Base-by-base conservation (phyloP, 2,329 filamentous ascomycete genomes). In the Stagonosporopsis cucurbitacearum region DNA sequence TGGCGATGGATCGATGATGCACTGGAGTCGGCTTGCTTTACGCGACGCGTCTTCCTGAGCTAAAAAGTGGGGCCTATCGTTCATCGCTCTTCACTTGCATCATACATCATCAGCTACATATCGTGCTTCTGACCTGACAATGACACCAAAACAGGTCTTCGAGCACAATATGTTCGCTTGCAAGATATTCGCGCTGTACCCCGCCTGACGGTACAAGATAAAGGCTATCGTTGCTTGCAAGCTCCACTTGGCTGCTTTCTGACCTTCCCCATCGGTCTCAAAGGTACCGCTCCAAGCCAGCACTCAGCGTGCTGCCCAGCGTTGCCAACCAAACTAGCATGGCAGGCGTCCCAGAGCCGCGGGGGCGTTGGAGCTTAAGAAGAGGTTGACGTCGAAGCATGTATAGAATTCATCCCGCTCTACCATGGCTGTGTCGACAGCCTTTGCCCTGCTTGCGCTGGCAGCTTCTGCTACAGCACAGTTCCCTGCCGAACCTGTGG, bases 401-500 rank as follows among this genome's bases (percentile, higher is more conserved):
- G 41, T 12, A 19, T 17, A 1, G 12, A 15, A 12, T 13, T 12
- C 25, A 39, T 26, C 26, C 15, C 33, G 23, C 17, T 19, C 40
- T 12, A 25, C 19, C 26, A 43, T 47, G 44, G 50, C 45, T 45
- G 26, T 40, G 13, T 32, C 25, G 3, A 23, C 19, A 15, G 30
- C 41, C 12, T 6, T 23, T 36, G 26, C 33, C 30, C 20, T 62
- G 57, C 44, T 62, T 22, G 25, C 40, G 26, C 44, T 50, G 23
- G 56, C 53, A n/a, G 22, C 44, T 2, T 45, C 56, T 25, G 41
- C 48, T 9, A 25, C 48, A 33, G 63, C 63, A 13, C 63, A 65
- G 25, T 58, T 65, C 33, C 63, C 58, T 11, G 51, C 55, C 2
- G 53, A 45, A 36, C 59, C 60, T 8, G 50, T 26, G 7, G 59